Evolutionary conservation across 306 rosid species (phyloP), one percentile per base, ranked within the genome.

Genomic region (Cicer judaicum): DNA sequence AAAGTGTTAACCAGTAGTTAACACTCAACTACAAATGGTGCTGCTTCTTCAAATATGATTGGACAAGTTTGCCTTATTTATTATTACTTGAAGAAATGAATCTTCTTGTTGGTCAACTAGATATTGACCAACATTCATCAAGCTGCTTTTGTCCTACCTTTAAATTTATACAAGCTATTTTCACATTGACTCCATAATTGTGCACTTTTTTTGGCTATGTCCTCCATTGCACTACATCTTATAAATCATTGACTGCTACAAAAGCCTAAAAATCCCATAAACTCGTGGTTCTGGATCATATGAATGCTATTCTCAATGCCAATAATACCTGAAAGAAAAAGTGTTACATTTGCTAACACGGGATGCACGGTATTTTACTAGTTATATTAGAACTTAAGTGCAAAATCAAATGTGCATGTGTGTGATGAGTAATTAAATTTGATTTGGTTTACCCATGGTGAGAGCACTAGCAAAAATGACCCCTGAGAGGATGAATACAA

Each of bases 211-310:
- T 24, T 10, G 24, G 29, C 41, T 29, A 18, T 42, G 2, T 24
- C 29, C 29, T 2, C 16, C 48, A 72, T 55, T 60, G 59, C 11
- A 49, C 55, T 68, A 72, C 60, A 77, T 64, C 67, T n/a, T 44
- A 68, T n/a, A 49, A 24, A 80, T 89, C 84, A 90, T 42, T 88
- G 85, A 77, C 84, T 86, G 88, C 85, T 86, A 50, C 98, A 93
- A 69, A 93, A 89, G 38, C 81, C 87, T 56, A 93, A 83, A 81
- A 93, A 89, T 44, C 97, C 98, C 96, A 93, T 88, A 70, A 93
- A 93, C 64, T 93, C 96, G 5, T 88, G 91, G 68, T 85, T 80
- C 1, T 59, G 36, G 54, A 89, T 89, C 98, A 91, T 93, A 1
- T 44, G 46, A 34, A 89, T 44, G 85, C 93, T 91, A 13, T 42